A percentile compares a stretch with the other conserved stretches of the same genome.
These are phyloP conservation scores for Wickerhamiella allomyrinae DNA, from an alignment of 805 yeast species.

Conservation along the genomic window DNA sequence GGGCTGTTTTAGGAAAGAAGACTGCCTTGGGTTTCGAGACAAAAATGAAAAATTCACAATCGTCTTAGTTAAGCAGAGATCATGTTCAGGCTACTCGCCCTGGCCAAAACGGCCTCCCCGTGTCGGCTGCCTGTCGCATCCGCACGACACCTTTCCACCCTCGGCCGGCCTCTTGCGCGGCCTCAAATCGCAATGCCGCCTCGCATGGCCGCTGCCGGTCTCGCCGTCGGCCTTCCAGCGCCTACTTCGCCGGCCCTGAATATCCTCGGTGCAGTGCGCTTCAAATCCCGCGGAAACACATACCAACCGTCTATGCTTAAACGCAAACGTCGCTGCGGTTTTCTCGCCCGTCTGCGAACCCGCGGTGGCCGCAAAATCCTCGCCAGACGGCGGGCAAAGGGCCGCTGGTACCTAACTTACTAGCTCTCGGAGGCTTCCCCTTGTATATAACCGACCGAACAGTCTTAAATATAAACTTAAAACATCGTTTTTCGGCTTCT, in stretches of 20 bases:
- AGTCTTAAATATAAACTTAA: too few species aligned
- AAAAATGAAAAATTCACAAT: too few species aligned
- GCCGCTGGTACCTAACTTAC: slow-evolving; percentile 85
- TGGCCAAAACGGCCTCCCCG: background rate
- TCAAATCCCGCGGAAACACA: slow-evolving; percentile 77
- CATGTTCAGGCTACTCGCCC: background rate
- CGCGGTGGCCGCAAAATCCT: slow-evolving; percentile 66
- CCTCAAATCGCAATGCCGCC: background rate
- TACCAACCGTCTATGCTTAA: slow-evolving; percentile 87
- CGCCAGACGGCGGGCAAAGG: slow-evolving; percentile 67
- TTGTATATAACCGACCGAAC: too few species aligned
- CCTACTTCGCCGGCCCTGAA: background rate
- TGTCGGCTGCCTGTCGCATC: too few species aligned
- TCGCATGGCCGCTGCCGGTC: background rate
- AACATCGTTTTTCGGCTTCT: too few species aligned
- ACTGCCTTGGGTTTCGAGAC: too few species aligned
- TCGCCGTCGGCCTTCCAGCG: background rate
- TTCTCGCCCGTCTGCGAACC: slow-evolving; percentile 66
- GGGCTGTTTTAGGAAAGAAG: too few species aligned
- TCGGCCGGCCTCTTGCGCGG: slow-evolving; percentile 1
- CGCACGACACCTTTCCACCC: background rate
- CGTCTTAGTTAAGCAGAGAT: too few species aligned
- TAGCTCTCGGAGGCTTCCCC: too few species aligned
- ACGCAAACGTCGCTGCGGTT: slow-evolving; percentile 82
- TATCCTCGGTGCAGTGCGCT: slow-evolving; percentile 13